phyloP scores from a whole-genome alignment of 345 rosid species.

The Arabidopsis arenosa region DNA sequence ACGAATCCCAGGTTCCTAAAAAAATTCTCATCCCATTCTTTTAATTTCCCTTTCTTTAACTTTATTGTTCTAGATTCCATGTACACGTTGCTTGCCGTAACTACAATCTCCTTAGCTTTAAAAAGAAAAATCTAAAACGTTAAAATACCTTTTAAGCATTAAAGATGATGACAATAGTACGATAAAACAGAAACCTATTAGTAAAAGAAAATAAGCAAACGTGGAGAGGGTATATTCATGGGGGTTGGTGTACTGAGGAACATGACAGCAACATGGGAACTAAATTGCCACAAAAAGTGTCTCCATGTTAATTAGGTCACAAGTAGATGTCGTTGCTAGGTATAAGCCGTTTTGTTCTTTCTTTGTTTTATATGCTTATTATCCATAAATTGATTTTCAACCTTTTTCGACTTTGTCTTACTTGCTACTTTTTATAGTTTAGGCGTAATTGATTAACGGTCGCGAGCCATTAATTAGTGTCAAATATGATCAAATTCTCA shows the following conservation, averaged over 20 bases:
- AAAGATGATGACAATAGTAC: conserved; percentile 38
- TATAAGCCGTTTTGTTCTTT: conserved; percentile 45
- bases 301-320: conserved; percentile 52
- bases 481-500: conserved; percentile 26
- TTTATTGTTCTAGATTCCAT: conserved; percentile 41
- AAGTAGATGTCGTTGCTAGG: conserved; percentile 49
- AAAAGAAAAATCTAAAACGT: conserved; percentile 17
- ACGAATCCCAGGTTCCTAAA: conserved; percentile 82
- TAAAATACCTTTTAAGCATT: conserved; percentile 34
- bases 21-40: background rate
- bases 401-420: conserved; percentile 41
- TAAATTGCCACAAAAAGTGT: conserved; percentile 47
- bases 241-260: conserved; percentile 49
- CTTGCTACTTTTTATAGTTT: conserved; percentile 33
- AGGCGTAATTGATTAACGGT: conserved; percentile 38
- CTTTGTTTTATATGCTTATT: conserved; percentile 39
- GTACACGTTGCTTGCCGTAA: conserved; percentile 51
- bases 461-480: conserved; percentile 30
- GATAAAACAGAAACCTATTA: conserved; percentile 37
- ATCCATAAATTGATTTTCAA: conserved; percentile 42
- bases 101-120: conserved; percentile 41
- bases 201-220: conserved; percentile 33
- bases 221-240: conserved; percentile 47
- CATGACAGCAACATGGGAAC: conserved; percentile 46
- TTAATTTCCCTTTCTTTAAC: conserved; percentile 25